A percentile compares a stretch with the other conserved stretches of the same genome.
These are phyloP conservation scores for Phytophthora hibernalis DNA, from an alignment of 352 stramenopile genomes.

Conservation along the genomic window DNA sequence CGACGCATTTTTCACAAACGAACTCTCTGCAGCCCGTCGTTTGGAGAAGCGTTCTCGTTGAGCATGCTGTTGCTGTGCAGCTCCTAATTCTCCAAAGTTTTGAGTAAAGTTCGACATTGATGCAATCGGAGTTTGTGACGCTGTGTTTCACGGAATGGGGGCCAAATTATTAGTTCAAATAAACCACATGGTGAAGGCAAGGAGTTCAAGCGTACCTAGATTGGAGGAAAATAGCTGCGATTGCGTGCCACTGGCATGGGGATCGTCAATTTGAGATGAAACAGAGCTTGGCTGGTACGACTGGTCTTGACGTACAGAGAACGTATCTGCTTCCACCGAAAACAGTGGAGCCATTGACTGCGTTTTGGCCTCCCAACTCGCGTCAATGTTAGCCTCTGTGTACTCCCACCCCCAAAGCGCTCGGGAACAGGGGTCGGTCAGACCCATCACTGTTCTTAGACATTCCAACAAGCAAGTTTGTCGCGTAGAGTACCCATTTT, in stretches of 20 bases:
- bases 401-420: conserved; percentile 59
- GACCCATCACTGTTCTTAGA: conserved; percentile 35
- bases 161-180: background rate
- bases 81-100: conserved; percentile 5
- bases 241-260: conserved; percentile 34
- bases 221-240: conserved; percentile 55
- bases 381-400: conserved; percentile 63
- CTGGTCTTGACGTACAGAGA: conserved; percentile 32
- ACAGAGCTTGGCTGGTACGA: background rate
- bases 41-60: conserved; percentile 45
- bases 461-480: conserved; percentile 64
- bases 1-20: conserved; percentile 14
- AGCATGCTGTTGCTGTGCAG: conserved; percentile 8
- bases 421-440: conserved; percentile 55
- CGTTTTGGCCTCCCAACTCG: conserved; percentile 69
- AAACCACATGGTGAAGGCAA: background rate
- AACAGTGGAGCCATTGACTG: conserved; percentile 82
- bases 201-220: conserved; percentile 24
- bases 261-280: conserved; percentile 18
- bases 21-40: conserved; percentile 14
- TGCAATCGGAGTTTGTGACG: conserved; percentile 4
- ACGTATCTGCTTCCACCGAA: conserved; percentile 67
- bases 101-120: conserved; percentile 16
- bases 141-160: conserved; percentile 10
- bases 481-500: conserved; percentile 73